Evolutionary conservation across 2,329 filamentous ascomycete species (phyloP).

Genomic region (Aspergillus aculeatinus): DNA sequence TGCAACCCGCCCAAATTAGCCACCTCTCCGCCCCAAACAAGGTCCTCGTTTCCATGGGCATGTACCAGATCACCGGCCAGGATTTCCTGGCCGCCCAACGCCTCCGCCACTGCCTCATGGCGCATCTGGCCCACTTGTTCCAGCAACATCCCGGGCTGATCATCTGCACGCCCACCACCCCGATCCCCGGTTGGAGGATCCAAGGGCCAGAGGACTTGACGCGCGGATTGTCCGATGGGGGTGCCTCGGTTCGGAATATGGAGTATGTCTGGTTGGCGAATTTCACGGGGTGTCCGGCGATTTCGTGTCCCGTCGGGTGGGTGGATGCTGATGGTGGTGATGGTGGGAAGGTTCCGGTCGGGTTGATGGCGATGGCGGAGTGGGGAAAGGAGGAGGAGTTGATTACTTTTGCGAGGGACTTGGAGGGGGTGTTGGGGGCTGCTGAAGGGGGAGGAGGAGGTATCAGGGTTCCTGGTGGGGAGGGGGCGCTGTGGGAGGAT

Average conservation of each 20-base stretch:
- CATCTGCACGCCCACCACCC: constrained; percentile 75
- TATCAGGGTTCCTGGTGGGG: constrained; percentile 29
- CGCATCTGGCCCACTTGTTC: constrained; percentile 71
- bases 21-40: constrained; percentile 67
- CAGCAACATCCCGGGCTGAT: constrained; percentile 70
- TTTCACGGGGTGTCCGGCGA: constrained; percentile 72
- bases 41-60: constrained; percentile 64
- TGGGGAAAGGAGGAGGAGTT: constrained; percentile 56
- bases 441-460: background rate
- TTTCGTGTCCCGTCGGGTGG: constrained; percentile 74
- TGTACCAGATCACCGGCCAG: constrained; percentile 60
- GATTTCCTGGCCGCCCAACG: constrained; percentile 74
- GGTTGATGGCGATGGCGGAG: constrained; percentile 55
- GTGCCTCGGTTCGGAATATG: constrained; percentile 74
- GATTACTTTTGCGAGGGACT: constrained; percentile 53
- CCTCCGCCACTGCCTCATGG: constrained; percentile 74
- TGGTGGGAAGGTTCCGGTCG: constrained; percentile 45
- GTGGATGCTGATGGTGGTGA: constrained; percentile 36
- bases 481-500: constrained; percentile 39
- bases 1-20: constrained; percentile 52
- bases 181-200: constrained; percentile 72
- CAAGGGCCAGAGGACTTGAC: constrained; percentile 55
- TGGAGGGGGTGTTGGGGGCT: constrained; percentile 49
- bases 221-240: constrained; percentile 69
- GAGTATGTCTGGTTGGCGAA: constrained; percentile 85